Conservation (phyloP, 768 basidiomycete species). For the Galerina sulciceps region DNA sequence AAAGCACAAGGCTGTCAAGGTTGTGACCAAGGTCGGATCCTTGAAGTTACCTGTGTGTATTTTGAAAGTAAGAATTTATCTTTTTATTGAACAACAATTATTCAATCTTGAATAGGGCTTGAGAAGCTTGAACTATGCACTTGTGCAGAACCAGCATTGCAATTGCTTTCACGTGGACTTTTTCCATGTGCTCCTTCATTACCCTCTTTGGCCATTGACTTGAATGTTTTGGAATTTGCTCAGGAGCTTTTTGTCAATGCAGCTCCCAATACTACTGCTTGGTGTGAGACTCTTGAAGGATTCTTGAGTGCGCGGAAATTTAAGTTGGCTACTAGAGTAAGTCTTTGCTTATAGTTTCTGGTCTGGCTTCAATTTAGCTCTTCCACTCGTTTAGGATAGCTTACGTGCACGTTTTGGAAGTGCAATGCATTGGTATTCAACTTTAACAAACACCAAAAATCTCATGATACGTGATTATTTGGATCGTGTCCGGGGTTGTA, state of each 20-base stretch:
- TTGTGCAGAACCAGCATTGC: slow-evolving; percentile 7
- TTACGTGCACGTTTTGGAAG: slow-evolving; percentile 25
- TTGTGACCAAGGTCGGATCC: not conserved
- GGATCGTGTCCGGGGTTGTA: not conserved
- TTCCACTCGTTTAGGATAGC: slow-evolving; percentile 17
- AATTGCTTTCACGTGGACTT: not conserved
- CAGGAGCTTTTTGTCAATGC: slow-evolving; percentile 28
- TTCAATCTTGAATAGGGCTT: not conserved
- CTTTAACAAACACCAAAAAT: slow-evolving; percentile 6
- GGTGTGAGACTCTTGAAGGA: slow-evolving; percentile 28
- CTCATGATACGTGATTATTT: slow-evolving; percentile 3
- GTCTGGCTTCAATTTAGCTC: not conserved
- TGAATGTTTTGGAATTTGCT: slow-evolving; percentile 32
- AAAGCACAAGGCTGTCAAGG: not conserved
- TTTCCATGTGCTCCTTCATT: slow-evolving; percentile 23
- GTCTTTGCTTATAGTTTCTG: not conserved
- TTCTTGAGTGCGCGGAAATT: slow-evolving; percentile 24
- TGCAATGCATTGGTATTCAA: slow-evolving; percentile 30
- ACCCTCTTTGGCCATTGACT: slow-evolving; percentile 35
- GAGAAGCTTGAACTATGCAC: slow-evolving; percentile 9
- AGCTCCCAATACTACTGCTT: slow-evolving; percentile 14
- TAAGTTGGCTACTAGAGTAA: slow-evolving; percentile 20
- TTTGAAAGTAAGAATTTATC: slow-evolving; percentile 11
- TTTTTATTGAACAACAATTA: slow-evolving; percentile 9
- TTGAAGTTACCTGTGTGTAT: slow-evolving; percentile 10